A percentile compares a stretch with the other conserved stretches of the same genome.
Conservation (phyloP, 1,284 basidiomycete genomes). For the Leccinum subrobustum region DNA sequence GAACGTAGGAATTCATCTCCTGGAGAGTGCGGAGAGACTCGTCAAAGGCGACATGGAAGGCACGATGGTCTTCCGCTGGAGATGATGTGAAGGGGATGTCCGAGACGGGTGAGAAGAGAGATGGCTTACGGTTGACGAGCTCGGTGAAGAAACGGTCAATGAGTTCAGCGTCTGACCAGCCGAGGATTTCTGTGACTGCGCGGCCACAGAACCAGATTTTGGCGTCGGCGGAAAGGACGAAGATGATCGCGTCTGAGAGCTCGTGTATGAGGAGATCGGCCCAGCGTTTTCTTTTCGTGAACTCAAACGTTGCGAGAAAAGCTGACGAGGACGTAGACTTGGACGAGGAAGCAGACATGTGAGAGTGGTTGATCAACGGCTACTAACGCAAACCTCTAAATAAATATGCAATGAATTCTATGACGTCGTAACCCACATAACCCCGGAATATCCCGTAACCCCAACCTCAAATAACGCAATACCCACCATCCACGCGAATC, state of each 20-base stretch:
- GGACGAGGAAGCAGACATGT: constrained; percentile 25
- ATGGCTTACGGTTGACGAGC: constrained; percentile 58
- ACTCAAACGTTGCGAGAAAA: constrained; percentile 55
- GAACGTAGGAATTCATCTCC: constrained; percentile 60
- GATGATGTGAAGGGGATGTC: constrained; percentile 3
- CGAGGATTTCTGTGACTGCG: constrained; percentile 69
- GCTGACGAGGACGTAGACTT: constrained; percentile 7
- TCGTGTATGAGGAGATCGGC: constrained; percentile 79
- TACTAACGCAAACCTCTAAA: not conserved
- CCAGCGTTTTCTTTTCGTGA: constrained; percentile 85
- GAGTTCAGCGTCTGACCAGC: constrained; percentile 73
- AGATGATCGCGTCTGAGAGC: constrained; percentile 68
- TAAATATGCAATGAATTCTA: constrained; percentile 6
- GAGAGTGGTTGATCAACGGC: constrained; percentile 1
- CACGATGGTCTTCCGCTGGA: constrained; percentile 59
- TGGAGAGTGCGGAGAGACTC: constrained; percentile 46
- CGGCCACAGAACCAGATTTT: constrained; percentile 70
- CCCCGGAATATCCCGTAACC: constrained; percentile 14
- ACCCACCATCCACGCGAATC: constrained; percentile 85
- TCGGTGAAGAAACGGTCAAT: constrained; percentile 65
- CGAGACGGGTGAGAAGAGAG: not conserved
- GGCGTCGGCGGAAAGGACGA: constrained; percentile 62
- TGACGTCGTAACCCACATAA: constrained; percentile 23
- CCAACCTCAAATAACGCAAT: constrained; percentile 58
- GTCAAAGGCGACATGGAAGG: constrained; percentile 57